These are phyloP conservation scores for Sporobolomyces pararoseus DNA, from an alignment of 768 basidiomycete species.

Conservation along the genomic window DNA sequence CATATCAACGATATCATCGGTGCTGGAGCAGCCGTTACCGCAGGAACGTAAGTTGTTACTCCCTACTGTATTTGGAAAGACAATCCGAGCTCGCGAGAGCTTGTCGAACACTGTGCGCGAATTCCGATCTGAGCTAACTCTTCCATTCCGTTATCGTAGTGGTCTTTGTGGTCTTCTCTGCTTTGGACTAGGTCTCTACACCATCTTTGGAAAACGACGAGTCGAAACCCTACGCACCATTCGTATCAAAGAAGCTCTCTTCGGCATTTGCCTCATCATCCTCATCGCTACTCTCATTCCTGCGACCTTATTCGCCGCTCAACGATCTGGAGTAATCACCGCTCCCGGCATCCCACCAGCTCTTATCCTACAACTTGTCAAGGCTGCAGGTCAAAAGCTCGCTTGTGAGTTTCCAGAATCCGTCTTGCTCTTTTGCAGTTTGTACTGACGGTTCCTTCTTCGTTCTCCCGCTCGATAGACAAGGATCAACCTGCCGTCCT, in stretches of 20 bases:
- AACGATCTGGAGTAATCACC: slow-evolving; percentile 5
- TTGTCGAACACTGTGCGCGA: too few species aligned
- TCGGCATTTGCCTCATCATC: slow-evolving; percentile 16
- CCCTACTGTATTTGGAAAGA: too few species aligned
- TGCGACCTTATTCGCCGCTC: slow-evolving; percentile 22
- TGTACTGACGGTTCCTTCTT: background rate
- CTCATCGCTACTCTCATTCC: slow-evolving; percentile 26
- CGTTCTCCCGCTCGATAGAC: slow-evolving; percentile 1
- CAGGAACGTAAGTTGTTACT: slow-evolving; percentile 9
- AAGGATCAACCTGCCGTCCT: slow-evolving; percentile 2
- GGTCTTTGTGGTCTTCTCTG: slow-evolving; percentile 20
- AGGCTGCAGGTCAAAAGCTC: slow-evolving; percentile 14
- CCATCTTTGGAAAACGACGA: slow-evolving; percentile 13
- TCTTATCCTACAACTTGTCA: slow-evolving; percentile 19
- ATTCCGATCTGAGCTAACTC: background rate
- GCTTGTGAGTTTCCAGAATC: background rate
- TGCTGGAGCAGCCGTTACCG: slow-evolving; percentile 5
- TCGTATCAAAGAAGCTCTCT: slow-evolving; percentile 36
- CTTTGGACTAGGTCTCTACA: slow-evolving; percentile 16
- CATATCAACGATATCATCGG: slow-evolving; percentile 24
- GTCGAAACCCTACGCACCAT: slow-evolving; percentile 31
- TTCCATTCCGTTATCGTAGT: background rate
- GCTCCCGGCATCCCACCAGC: slow-evolving; percentile 22
- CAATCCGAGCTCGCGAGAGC: too few species aligned
- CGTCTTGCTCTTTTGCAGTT: background rate